Base-by-base conservation (phyloP, 2,329 filamentous ascomycete genomes). In the Exophiala lecanii-corni region DNA sequence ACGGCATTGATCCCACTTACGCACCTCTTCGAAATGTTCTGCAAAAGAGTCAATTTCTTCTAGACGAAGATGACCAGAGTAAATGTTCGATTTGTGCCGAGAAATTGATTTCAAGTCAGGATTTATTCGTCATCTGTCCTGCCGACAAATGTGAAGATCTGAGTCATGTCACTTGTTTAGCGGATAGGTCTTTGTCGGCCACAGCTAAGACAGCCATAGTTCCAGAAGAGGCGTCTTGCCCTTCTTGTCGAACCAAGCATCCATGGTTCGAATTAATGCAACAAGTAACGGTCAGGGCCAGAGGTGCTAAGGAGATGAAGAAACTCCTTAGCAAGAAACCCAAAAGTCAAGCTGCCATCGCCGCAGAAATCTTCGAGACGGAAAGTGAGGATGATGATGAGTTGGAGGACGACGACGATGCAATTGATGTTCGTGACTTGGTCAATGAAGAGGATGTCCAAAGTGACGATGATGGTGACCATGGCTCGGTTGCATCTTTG, bases 231-330 rank as follows among this genome's bases (percentile, higher is more conserved):
- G 89, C 88, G 2, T 63, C 57, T 2, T 97, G 91, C 65, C 87
- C 87, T 0, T 67, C 67, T 15, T 97, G 91, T 59, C 65, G 72
- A 1, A 69, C 70, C 0, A 63, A 70, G 3, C 66, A 89, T 2
- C 62, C 71, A 38, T 97, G 91, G 91, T 71, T 73, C 0, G 77
- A 84, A 36, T 78, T 96, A 66, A 84, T 94, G 68, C 89, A 81
- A 59, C 89, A 94, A 60, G 65, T 94, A 55, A 92, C 76, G 38
- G 66, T 95, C 36, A 75, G 91, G 21, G 70, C 78, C 25, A 75
- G 86, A 17, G 89, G 84, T 1, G 64, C 74, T 41, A 83, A 84
- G 44, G 83, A 89, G 52, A 68, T 89, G 1, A 75, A 81, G 30
- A 79, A 79, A 53, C 57, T 95, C 18, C 71, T 88, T 54, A 86